Base-by-base conservation (phyloP, 495 filamentous ascomycete genomes). In the Talaromyces nanjingensis region DNA sequence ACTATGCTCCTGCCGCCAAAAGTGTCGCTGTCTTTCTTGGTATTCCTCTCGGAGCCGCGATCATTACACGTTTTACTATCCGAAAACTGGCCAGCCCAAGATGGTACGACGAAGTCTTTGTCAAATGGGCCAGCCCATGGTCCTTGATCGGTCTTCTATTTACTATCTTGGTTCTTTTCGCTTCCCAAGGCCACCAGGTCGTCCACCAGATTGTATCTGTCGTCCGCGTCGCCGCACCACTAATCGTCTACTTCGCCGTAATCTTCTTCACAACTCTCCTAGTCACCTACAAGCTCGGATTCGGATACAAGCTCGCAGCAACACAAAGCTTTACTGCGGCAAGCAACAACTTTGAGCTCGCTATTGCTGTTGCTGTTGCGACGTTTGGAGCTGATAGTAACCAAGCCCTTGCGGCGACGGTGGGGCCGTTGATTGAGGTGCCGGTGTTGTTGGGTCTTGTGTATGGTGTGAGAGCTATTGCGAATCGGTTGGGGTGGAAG, bases 251-350 rank as follows among this genome's bases (percentile, higher is more conserved):
- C 67, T 96, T 96, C 66, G 68, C 76, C 4, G 67, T 90, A 57
- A 85, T 93, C 63, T 96, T 96, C 77, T 81, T 84, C 60, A 27
- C 78, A 2, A 93, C 91, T 0, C 75, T 96, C 9, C 69, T 77
- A 12, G 75, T 84, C 7, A 76, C 83, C 6, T 74, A 83, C 59
- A 77, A 72, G 34, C 66, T 84, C n/a, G 89, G 91, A 0, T 93
- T 93, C 68, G 85, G 86, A 0, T 97, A 97, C 69, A 77, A 75
- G 54, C 69, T 92, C 2, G 82, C 84, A 1, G 81, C 83, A 11
- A 96, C 93, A 11, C 93, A 97, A 76, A 91, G 90, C 68, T 94
- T 97, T 67, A 97, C 93, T 0, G 93, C 93, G 5, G 93, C 93
- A 3, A 96, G 92, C 72, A 97, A 97, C 66, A 97, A 96, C 69